Evolutionary conservation across 1,139 yeast genomes (phyloP).

Genomic region (Yamadazyma trypodendri): DNA sequence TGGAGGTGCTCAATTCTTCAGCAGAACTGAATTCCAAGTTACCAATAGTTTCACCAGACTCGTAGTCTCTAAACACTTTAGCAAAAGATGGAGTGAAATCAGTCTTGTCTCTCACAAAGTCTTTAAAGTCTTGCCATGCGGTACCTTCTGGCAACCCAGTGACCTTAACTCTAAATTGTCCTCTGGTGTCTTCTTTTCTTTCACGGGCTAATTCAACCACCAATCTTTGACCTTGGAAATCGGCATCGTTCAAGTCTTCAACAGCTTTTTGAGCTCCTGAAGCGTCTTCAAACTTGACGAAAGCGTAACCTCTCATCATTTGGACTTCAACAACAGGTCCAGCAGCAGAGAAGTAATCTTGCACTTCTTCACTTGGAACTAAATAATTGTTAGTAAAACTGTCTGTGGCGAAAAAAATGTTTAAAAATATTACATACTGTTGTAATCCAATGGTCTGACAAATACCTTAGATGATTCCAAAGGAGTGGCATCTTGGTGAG

Average conservation of each 20-base stretch:
- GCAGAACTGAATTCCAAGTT: slow-evolving; percentile 75
- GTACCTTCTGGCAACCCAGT: slow-evolving; percentile 70
- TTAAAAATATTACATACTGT: slow-evolving; percentile 21
- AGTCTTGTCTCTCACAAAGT: slow-evolving; percentile 70
- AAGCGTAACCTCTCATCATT: slow-evolving; percentile 74
- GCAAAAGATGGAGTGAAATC: slow-evolving; percentile 68
- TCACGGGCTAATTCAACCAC: slow-evolving; percentile 70
- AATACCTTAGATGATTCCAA: slow-evolving; percentile 35
- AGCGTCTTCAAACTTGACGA: slow-evolving; percentile 64
- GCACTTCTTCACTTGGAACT: slow-evolving; percentile 56
- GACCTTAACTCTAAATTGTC: slow-evolving; percentile 70
- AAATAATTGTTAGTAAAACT: slow-evolving; percentile 15
- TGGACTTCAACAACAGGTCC: slow-evolving; percentile 70
- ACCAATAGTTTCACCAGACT: slow-evolving; percentile 64
- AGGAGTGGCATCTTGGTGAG: slow-evolving; percentile 5
- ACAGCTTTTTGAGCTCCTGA: slow-evolving; percentile 69
- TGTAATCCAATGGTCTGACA: slow-evolving; percentile 40
- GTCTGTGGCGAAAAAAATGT: slow-evolving; percentile 1
- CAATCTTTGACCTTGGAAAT: slow-evolving; percentile 61
- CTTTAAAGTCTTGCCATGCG: slow-evolving; percentile 85
- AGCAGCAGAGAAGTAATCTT: slow-evolving; percentile 61
- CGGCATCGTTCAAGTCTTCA: slow-evolving; percentile 57
- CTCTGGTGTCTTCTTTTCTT: slow-evolving; percentile 58
- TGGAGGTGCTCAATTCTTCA: slow-evolving; percentile 71
- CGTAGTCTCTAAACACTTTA: slow-evolving; percentile 62